phyloP scores from a whole-genome alignment of 2,329 filamentous ascomycete genomes.

The Penicillium vulpinum region DNA sequence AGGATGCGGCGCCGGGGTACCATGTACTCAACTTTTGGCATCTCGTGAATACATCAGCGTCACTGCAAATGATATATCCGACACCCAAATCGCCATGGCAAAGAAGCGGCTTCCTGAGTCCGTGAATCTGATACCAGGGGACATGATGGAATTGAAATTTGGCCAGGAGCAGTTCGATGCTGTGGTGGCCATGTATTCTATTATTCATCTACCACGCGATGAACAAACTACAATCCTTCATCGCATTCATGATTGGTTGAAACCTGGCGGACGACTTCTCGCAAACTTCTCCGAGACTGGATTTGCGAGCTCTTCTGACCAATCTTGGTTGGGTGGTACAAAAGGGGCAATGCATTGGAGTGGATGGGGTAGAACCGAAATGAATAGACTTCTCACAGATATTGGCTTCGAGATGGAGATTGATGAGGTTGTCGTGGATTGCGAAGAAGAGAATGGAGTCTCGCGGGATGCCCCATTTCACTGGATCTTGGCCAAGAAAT shows the following conservation, averaged over 20 bases:
- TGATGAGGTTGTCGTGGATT: conserved; percentile 26
- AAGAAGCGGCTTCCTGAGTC: conserved; percentile 20
- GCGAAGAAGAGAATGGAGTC: conserved; percentile 19
- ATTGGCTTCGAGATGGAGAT: conserved; percentile 23
- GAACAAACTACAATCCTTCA: conserved; percentile 52
- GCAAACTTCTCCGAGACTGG: conserved; percentile 46
- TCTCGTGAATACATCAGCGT: conserved; percentile 27
- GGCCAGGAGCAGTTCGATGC: conserved; percentile 45
- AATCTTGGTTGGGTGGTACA: conserved; percentile 36
- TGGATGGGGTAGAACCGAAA: conserved; percentile 40
- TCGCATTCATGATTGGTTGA: conserved; percentile 53
- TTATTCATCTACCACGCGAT: conserved; percentile 56
- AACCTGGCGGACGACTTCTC: conserved; percentile 53
- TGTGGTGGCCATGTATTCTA: conserved; percentile 55
- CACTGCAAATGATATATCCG: conserved; percentile 48
- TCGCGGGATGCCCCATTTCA: conserved; percentile 15
- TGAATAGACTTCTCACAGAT: conserved; percentile 25
- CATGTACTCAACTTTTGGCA: conserved; percentile 27
- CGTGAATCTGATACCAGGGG: conserved; percentile 37
- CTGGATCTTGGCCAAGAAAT: conserved; percentile 22
- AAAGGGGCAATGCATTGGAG: conserved; percentile 43
- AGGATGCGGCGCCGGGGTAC: conserved; percentile 45
- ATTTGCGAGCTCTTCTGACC: conserved; percentile 16
- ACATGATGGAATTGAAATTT: conserved; percentile 47
- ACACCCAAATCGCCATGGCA: conserved; percentile 41